Conservation (phyloP, 176 grass and related monocot species). For the Melocanna baccifera region DNA sequence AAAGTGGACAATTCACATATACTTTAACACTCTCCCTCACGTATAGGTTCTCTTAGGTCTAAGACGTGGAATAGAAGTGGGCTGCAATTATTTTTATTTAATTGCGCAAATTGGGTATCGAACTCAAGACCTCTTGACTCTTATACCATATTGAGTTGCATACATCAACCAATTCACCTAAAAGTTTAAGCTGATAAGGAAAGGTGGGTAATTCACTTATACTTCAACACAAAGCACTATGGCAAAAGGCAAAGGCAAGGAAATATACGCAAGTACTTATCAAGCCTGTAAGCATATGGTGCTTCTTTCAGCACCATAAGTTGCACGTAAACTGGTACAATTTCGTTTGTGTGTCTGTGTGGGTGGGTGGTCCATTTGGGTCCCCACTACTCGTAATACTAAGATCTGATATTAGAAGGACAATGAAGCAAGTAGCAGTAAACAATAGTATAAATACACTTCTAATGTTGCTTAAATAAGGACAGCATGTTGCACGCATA, state of each 20-base stretch:
- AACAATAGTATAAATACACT: constrained; percentile 15
- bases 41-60: too few species aligned
- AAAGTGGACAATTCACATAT: too few species aligned
- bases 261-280: not conserved
- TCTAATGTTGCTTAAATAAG: not conserved
- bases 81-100: too few species aligned
- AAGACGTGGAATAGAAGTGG: too few species aligned
- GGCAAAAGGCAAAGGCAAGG: not conserved
- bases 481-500: not conserved
- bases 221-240: too few species aligned
- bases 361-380: not conserved
- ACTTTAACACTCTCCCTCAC: too few species aligned
- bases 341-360: not conserved
- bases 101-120: too few species aligned
- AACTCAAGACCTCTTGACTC: too few species aligned
- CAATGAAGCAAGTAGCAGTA: not conserved
- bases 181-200: too few species aligned
- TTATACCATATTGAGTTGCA: too few species aligned
- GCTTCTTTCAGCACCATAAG: not conserved
- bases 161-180: too few species aligned
- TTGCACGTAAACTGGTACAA: not conserved
- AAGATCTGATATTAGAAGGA: not conserved
- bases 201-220: too few species aligned
- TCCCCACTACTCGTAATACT: not conserved
- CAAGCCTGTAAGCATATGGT: not conserved